A percentile compares a stretch with the other conserved stretches of the same genome.
Conservation (phyloP, 768 basidiomycete genomes). For the Trametes cinnabarina region DNA sequence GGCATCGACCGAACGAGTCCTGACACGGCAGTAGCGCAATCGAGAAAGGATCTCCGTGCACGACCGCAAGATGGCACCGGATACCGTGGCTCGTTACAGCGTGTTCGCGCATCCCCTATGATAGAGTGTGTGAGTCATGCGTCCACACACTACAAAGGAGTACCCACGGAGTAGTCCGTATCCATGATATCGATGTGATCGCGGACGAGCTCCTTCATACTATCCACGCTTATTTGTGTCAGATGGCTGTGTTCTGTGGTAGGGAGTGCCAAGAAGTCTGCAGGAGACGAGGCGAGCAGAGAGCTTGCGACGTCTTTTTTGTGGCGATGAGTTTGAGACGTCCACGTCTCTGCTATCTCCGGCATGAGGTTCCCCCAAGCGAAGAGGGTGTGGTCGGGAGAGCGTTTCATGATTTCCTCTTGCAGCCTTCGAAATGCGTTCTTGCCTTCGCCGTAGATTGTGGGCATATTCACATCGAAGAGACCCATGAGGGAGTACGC, state of each 20-base stretch:
- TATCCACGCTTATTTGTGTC: background rate
- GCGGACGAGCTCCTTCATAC: background rate
- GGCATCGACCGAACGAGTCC: background rate
- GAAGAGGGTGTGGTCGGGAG: conserved; percentile 1
- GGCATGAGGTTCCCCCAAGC: background rate
- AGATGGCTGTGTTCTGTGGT: background rate
- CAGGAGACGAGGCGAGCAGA: background rate
- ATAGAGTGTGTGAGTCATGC: background rate
- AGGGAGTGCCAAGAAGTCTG: background rate
- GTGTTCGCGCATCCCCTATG: background rate
- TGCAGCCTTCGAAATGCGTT: conserved; percentile 8
- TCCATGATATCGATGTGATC: background rate
- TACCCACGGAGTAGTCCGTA: background rate
- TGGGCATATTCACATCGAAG: conserved; percentile 6
- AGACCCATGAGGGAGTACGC: conserved; percentile 11
- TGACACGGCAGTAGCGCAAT: background rate
- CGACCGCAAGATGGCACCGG: background rate
- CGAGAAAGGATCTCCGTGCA: background rate
- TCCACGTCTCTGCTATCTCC: background rate
- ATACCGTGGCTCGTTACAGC: background rate
- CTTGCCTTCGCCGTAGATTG: conserved; percentile 3
- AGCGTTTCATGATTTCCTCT: conserved; percentile 6
- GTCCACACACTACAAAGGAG: too few species aligned
- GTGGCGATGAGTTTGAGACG: background rate
- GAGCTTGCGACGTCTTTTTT: background rate